Conservation (phyloP, 164 flowering plant genomes). For the Umbellularia californica region DNA sequence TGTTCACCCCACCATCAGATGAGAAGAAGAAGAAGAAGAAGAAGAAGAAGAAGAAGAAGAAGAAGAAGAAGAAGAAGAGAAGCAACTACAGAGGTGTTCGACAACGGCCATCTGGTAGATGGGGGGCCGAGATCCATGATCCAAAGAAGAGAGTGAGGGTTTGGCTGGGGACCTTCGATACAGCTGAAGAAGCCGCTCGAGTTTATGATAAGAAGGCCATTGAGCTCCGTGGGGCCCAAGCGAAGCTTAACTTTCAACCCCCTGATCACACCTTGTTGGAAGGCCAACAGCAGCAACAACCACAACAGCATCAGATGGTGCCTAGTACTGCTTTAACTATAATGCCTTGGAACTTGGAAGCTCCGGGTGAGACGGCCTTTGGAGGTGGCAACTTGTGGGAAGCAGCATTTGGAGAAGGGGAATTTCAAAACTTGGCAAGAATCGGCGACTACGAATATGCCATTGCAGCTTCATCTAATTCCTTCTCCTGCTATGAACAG, state of each 20-base stretch:
- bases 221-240: background rate
- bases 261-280: background rate
- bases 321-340: background rate
- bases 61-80: background rate
- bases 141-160: background rate
- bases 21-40: background rate
- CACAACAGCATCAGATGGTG: background rate
- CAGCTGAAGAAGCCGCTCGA: background rate
- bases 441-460: too few species aligned
- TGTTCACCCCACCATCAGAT: background rate
- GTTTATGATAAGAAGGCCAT: background rate
- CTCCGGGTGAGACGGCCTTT: background rate
- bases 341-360: too few species aligned
- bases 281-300: background rate
- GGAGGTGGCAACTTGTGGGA: background rate
- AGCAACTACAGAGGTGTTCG: background rate
- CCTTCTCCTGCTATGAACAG: too few species aligned
- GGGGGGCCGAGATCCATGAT: background rate
- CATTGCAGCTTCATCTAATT: too few species aligned
- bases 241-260: background rate
- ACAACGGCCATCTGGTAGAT: background rate
- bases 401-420: background rate
- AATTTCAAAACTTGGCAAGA: too few species aligned
- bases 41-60: background rate
- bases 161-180: background rate